Evolutionary conservation across 202 grass and related monocot species (phyloP).

Genomic region (Zizania palustris): DNA sequence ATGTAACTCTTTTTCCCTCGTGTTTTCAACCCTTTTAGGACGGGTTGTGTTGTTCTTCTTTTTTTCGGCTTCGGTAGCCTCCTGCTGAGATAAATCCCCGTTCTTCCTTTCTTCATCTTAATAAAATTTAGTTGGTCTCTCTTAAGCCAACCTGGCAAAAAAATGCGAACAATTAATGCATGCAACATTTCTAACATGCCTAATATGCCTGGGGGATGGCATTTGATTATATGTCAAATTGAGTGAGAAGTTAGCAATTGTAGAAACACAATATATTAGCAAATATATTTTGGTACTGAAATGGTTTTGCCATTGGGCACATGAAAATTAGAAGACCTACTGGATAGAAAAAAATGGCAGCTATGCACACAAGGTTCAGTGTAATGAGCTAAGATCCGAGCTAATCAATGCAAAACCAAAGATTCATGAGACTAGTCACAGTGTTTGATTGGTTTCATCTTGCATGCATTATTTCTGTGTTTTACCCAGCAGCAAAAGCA

Average conservation of each 20-base stretch:
- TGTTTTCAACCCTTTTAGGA: too few species aligned
- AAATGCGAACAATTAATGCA: constrained; percentile 14
- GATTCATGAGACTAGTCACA: background rate
- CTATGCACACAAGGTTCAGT: background rate
- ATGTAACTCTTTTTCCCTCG: too few species aligned
- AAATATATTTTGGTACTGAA: background rate
- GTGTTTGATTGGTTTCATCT: background rate
- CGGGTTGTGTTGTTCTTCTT: too few species aligned
- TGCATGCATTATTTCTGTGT: background rate
- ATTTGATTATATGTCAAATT: background rate
- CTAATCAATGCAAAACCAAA: constrained; percentile 1
- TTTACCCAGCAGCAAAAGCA: background rate
- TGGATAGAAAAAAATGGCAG: background rate
- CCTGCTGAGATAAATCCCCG: too few species aligned
- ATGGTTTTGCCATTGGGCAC: background rate
- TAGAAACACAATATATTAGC: background rate
- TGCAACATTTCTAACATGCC: background rate
- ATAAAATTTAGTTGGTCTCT: too few species aligned
- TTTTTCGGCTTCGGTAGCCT: too few species aligned
- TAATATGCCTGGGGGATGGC: background rate
- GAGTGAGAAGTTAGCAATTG: background rate
- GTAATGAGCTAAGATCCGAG: background rate
- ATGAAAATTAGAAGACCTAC: background rate
- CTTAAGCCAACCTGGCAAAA: too few species aligned
- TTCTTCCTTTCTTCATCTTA: too few species aligned